A percentile compares a stretch with the other conserved stretches of the same genome.
These are phyloP conservation scores for Amanita brunnescens DNA, from an alignment of 768 basidiomycete species.

Conservation along the genomic window DNA sequence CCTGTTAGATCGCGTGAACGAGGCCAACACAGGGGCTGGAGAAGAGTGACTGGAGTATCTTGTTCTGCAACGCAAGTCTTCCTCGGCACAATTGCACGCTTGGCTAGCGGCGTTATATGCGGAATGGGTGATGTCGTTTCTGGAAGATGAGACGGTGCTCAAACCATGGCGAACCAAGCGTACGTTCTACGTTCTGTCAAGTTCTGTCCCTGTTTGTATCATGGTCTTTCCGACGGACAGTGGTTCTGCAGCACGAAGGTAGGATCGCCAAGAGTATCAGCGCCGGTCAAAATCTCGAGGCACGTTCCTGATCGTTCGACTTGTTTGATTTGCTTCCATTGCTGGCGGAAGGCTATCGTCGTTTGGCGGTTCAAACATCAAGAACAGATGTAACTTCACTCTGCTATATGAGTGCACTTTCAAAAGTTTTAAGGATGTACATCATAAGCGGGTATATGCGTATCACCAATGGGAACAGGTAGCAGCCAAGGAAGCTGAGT, in stretches of 20 bases:
- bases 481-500: too few species aligned
- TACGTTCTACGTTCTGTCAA: conserved; percentile 24
- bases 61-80: conserved; percentile 58
- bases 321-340: too few species aligned
- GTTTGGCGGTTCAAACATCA: too few species aligned
- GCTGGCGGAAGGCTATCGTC: too few species aligned
- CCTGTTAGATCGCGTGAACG: conserved; percentile 47
- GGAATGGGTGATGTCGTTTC: conserved; percentile 40
- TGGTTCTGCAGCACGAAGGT: conserved; percentile 63
- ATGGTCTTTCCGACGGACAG: conserved; percentile 66
- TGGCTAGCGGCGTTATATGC: conserved; percentile 52
- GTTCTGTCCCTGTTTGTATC: conserved; percentile 69
- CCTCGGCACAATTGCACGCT: conserved; percentile 53
- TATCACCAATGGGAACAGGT: too few species aligned
- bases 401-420: too few species aligned
- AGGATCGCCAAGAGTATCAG: conserved; percentile 75
- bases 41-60: conserved; percentile 74
- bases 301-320: too few species aligned
- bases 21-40: conserved; percentile 52
- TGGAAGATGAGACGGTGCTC: conserved; percentile 43
- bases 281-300: conserved; percentile 72
- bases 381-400: too few species aligned
- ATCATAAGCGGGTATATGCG: too few species aligned
- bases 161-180: conserved; percentile 72
- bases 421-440: too few species aligned